Conservation (phyloP, 1,139 yeast species). For the Geotrichum macrosporum region DNA sequence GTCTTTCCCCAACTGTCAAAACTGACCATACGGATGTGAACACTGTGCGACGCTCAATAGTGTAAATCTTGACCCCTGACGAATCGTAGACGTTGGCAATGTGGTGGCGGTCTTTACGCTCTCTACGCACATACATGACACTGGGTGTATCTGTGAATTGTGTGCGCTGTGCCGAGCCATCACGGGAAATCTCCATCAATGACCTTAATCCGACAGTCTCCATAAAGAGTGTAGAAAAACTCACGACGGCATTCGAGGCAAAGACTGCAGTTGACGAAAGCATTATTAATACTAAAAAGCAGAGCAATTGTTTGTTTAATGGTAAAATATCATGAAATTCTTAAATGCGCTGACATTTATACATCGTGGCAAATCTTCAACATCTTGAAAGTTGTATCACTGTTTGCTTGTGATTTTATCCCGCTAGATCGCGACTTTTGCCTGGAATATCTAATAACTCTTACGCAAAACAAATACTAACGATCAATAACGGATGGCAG, state of each 20-base stretch:
- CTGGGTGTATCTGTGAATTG: constrained; percentile 41
- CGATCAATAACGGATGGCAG: too few species aligned
- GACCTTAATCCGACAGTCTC: constrained; percentile 19
- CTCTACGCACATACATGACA: constrained; percentile 47
- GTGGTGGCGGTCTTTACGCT: constrained; percentile 45
- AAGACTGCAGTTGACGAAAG: constrained; percentile 22
- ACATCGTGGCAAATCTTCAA: too few species aligned
- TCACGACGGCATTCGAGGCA: constrained; percentile 19
- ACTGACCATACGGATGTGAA: constrained; percentile 52
- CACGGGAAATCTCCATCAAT: constrained; percentile 15
- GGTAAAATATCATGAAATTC: too few species aligned
- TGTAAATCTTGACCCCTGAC: constrained; percentile 45
- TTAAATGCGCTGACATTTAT: too few species aligned
- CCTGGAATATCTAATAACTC: too few species aligned
- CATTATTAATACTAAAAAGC: constrained; percentile 6
- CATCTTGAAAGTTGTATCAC: too few species aligned
- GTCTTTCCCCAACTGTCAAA: constrained; percentile 44
- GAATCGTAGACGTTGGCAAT: constrained; percentile 49
- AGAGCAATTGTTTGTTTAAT: too few species aligned
- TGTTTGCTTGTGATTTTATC: too few species aligned
- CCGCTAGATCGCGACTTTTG: too few species aligned
- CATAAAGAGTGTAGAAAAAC: constrained; percentile 16
- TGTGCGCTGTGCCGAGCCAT: constrained; percentile 26
- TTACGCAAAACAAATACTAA: too few species aligned
- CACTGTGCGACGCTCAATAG: constrained; percentile 51